phyloP scores from a whole-genome alignment of 1,139 yeast species.

The Geotrichum restrictum region DNA sequence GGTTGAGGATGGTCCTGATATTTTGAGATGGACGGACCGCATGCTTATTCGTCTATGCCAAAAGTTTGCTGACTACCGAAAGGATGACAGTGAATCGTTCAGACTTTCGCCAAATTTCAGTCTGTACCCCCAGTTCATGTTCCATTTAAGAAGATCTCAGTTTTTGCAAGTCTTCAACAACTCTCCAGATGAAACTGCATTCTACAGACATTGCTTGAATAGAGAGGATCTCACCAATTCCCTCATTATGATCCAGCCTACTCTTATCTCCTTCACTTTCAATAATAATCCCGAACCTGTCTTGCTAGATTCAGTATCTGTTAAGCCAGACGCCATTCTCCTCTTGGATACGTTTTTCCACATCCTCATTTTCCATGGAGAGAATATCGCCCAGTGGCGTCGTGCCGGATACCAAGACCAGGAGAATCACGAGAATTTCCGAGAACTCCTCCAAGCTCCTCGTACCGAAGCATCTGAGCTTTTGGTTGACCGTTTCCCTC shows the following conservation, averaged over 20 bases:
- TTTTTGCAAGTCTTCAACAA: slow-evolving; percentile 67
- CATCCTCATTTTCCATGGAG: slow-evolving; percentile 65
- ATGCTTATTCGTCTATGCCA: slow-evolving; percentile 68
- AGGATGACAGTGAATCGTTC: slow-evolving; percentile 65
- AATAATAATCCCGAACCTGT: slow-evolving; percentile 62
- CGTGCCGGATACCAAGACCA: slow-evolving; percentile 61
- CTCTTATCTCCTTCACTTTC: slow-evolving; percentile 60
- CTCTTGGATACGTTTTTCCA: slow-evolving; percentile 74
- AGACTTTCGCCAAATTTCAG: slow-evolving; percentile 66
- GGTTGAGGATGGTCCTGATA: slow-evolving; percentile 51
- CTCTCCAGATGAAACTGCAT: slow-evolving; percentile 77
- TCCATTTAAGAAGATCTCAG: slow-evolving; percentile 66
- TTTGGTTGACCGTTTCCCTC: slow-evolving; percentile 63
- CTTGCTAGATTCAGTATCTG: slow-evolving; percentile 62
- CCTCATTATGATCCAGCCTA: slow-evolving; percentile 72
- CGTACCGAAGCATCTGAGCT: slow-evolving; percentile 64
- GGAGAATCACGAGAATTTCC: slow-evolving; percentile 61
- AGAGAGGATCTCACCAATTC: slow-evolving; percentile 66
- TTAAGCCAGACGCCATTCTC: slow-evolving; percentile 57
- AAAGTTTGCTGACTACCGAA: slow-evolving; percentile 70
- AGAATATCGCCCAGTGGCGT: slow-evolving; percentile 66
- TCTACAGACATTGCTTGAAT: slow-evolving; percentile 60
- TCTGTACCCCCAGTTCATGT: slow-evolving; percentile 69
- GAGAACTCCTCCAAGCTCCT: slow-evolving; percentile 60
- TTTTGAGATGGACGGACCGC: slow-evolving; percentile 74